Evolutionary conservation across 2,329 filamentous ascomycete species (phyloP), one percentile per base, ranked within the genome.

Genomic region (Colletotrichum aenigma): DNA sequence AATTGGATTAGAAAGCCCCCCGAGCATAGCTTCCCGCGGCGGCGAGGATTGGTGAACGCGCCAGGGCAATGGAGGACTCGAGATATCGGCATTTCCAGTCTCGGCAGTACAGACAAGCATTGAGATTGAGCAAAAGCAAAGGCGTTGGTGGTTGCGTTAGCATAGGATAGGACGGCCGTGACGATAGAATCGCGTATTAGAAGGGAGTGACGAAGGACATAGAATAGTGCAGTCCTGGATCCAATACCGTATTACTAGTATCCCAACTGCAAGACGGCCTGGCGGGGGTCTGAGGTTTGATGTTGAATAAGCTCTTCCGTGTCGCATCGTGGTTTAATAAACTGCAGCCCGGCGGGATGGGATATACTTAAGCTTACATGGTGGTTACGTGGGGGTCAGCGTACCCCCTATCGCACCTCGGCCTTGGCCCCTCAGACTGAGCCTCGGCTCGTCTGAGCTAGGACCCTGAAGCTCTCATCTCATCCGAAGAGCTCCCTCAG

Each of bases 71-170:
- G 62, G 62, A 26, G 21, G 7, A 48, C 32, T 52, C 24, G 62
- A 48, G 21, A n/a, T 24, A 4, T 18, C 24, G 36, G 36, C 10
- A 15, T 52, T 16, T 66, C 21, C 36, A 66, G 34, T 21, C 28
- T 38, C 13, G 24, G 8, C 56, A n/a, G 28, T 9, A 24, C n/a
- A 52, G 34, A 70, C 28, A 60, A 52, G 32, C 38, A 60, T 66
- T 71, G 60, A 66, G 36, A 71, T 66, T 56, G 61, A 62, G 66
- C 30, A 68, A 68, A 56, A 71, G 72, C 72, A 71, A 52, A 66
- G 72, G 72, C 68, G 72, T 75, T 75, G 68, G 72, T 61, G 72
- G 61, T 71, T 71, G 58, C 67, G 67, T 30, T 58, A 18, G 58
- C 32, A 62, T 34, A 43, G 52, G 30, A 55, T 36, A 26, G 60